Evolutionary conservation across 148 eudicot genomes (phyloP).

Genomic region (Salicornia ramosissima): DNA sequence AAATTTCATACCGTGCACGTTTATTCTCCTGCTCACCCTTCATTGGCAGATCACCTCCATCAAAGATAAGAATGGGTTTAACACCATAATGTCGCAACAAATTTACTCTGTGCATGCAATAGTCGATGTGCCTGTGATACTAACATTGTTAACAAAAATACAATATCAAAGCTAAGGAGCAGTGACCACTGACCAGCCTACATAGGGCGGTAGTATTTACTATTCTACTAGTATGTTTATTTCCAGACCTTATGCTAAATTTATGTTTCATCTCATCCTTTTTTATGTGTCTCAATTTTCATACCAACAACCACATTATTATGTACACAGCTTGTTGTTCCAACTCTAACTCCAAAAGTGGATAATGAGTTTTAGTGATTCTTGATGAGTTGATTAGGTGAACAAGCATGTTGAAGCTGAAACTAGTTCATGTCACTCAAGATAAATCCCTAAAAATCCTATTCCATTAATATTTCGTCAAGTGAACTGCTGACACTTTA

Average conservation of each 20-base stretch:
- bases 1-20: conserved; percentile 60
- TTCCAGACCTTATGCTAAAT: background rate
- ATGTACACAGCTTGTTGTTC: background rate
- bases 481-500: background rate
- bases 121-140: conserved; percentile 70
- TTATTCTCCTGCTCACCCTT: conserved; percentile 31
- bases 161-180: background rate
- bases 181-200: background rate
- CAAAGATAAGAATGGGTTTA: background rate
- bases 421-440: background rate
- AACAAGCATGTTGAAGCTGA: background rate
- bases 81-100: conserved; percentile 54
- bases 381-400: background rate
- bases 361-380: background rate
- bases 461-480: background rate
- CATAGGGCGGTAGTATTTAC: background rate
- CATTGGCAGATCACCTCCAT: background rate
- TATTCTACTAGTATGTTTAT: background rate
- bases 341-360: background rate
- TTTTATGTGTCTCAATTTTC: background rate
- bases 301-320: background rate
- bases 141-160: conserved; percentile 7
- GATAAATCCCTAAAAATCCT: too few species aligned
- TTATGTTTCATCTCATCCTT: too few species aligned
- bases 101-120: conserved; percentile 97